Base-by-base conservation (phyloP, 78 protist genomes). In the Protostelium mycophagum region DNA sequence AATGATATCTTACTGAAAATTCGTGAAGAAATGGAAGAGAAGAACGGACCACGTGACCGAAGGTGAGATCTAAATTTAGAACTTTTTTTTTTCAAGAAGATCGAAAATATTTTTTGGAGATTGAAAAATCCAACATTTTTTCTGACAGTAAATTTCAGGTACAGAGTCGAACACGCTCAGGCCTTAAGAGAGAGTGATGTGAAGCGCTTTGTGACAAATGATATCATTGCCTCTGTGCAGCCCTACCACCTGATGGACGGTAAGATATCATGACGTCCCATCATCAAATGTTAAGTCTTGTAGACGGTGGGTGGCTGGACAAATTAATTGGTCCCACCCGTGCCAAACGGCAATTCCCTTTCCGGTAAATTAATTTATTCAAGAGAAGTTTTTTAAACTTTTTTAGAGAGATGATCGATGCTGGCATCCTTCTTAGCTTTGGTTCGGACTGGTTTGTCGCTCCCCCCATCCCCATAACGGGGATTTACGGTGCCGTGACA, bases 371-470 rank as follows among this genome's bases (percentile, higher is more conserved):
- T n/a, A n/a, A n/a, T n/a, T n/a, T n/a, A n/a, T n/a, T n/a, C n/a
- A n/a, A n/a, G n/a, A n/a, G n/a, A n/a, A n/a, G n/a, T n/a, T n/a
- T n/a, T n/a, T n/a, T n/a, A n/a, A n/a, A n/a, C n/a, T n/a, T n/a
- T n/a, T n/a, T n/a, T n/a, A 23, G 86, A 23, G 86, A 84, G 38
- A 34, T 84, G 86, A 29, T 84, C 86, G 86, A 84, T 28, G 10
- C 10, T 1, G 86, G 86, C 86, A 34, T 84, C 38, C 1, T 25
- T 5, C 10, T 84, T 1, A 28, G 36, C 86, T 84, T 84, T 10
- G 86, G 86, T 34, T 84, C 86, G 34, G 86, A 84, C 28, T 84
- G 86, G 86, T 84, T 84, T 10, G 86, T 84, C 5, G 86, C 86
- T 28, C 38, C 31, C 28, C 34, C 86, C 1, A 34, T 10, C 36